These are phyloP conservation scores for Inosperma sp. DNA, from an alignment of 768 basidiomycete species.

Conservation along the genomic window DNA sequence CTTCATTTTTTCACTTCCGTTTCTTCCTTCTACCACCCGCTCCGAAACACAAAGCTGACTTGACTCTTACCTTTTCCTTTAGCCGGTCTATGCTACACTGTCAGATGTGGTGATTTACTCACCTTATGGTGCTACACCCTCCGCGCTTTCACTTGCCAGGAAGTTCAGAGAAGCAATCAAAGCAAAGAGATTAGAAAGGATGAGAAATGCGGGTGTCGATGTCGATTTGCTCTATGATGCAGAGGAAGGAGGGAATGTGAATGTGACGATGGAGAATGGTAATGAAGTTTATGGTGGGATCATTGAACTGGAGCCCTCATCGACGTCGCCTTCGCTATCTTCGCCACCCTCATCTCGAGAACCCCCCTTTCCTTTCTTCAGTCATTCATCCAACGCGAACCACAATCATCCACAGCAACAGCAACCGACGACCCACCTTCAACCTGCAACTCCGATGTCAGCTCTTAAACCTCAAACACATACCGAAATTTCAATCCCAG, in stretches of 20 bases:
- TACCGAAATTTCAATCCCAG: conserved; percentile 10
- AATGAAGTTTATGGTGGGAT: neutral
- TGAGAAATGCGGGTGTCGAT: conserved; percentile 22
- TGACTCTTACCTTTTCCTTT: neutral
- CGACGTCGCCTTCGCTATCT: neutral
- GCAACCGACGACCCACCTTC: no score
- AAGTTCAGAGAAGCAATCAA: conserved; percentile 62
- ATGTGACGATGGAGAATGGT: no score
- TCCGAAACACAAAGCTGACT: neutral
- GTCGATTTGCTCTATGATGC: conserved; percentile 10
- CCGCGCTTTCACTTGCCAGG: conserved; percentile 58
- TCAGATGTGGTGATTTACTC: conserved; percentile 89
- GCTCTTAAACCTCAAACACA: neutral
- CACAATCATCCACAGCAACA: no score
- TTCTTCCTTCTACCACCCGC: neutral
- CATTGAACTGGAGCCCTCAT: neutral
- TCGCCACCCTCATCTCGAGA: neutral
- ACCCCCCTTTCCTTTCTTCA: no score
- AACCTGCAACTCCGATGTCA: neutral
- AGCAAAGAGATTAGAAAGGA: conserved; percentile 51
- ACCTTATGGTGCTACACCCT: conserved; percentile 54
- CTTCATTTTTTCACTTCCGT: neutral
- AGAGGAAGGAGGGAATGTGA: neutral
- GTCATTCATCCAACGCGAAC: no score
- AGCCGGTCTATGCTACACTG: conserved; percentile 85